Base-by-base conservation (phyloP, 1,139 yeast species). In the Geotrichum histeridarum region DNA sequence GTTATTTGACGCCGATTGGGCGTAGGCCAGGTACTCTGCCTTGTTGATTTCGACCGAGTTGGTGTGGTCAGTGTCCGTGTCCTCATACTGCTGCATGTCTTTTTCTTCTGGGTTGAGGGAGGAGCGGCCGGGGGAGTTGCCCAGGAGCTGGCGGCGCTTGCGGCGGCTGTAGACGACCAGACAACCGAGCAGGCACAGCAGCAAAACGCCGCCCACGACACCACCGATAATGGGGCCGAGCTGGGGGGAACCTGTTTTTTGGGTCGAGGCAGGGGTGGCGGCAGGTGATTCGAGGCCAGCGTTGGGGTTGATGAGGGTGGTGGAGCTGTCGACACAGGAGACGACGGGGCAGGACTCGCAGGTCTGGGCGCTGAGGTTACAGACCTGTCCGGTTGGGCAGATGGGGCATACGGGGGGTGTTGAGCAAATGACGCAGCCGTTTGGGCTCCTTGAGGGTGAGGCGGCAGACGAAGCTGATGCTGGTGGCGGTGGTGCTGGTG, bases 171-270 rank as follows among this genome's bases (percentile, higher is more conserved):
- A 53, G 37, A 50, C 27, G 12, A 45, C 8, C 44, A 37, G 37
- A 39, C 39, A 48, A 2, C 14, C 31, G 6, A 35, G 22, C 11
- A 33, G 9, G 39, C 39, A 14, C 1, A 32, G 15, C 3, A 48
- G 17, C 2, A 48, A 14, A 15, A 48, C 9, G 17, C 41, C 56
- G 30, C 56, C 58, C 2, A 51, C 58, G 14, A 54, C 46, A 11
- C 53, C 58, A 17, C 58, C 58, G 11, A 56, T 33, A 2, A 56
- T 42, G 18, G 58, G 58, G 35, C 58, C 58, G 7, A 56, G 35
- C 30, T 42, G 30, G 9, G 31, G 18, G 17, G 30, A 27, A 11
- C 53, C 18, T 8, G 44, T n/a, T 12, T 45, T 27, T 9, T 36
- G 6, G 15, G 43, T 5, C 27, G 55, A 14, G 2, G 54, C 7